Evolutionary conservation across 2,329 filamentous ascomycete genomes (phyloP).

Genomic region (Coniochaeta sp.): DNA sequence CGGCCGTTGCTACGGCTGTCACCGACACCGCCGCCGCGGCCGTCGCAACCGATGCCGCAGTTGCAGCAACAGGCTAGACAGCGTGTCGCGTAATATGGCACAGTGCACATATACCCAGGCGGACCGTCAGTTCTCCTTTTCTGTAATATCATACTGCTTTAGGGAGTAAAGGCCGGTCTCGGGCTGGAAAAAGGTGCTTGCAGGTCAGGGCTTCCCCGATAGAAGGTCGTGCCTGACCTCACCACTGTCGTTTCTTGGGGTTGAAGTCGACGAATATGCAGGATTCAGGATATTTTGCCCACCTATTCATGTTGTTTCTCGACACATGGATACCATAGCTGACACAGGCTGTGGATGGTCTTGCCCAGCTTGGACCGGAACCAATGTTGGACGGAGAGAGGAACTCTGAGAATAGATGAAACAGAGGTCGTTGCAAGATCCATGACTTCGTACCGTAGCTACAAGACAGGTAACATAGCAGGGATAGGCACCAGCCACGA

Average conservation of each 20-base stretch:
- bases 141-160: background rate
- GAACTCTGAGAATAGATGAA: background rate
- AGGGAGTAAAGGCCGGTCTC: background rate
- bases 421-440: background rate
- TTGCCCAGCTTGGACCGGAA: slow-evolving; percentile 1
- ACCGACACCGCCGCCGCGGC: background rate
- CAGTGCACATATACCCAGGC: background rate
- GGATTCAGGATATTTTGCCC: background rate
- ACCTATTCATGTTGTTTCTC: background rate
- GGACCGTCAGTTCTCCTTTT: background rate
- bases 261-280: background rate
- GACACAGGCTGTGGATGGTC: background rate
- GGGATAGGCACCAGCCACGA: background rate
- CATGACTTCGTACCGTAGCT: background rate
- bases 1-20: background rate
- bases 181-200: slow-evolving; percentile 1
- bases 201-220: background rate
- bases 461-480: background rate
- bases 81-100: background rate
- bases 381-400: background rate
- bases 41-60: background rate
- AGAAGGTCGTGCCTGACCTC: background rate
- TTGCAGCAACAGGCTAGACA: background rate
- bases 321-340: background rate
- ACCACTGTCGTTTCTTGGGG: background rate